These are phyloP conservation scores for Cyberlindnera saturnus DNA, from an alignment of 805 yeast species.

Conservation along the genomic window DNA sequence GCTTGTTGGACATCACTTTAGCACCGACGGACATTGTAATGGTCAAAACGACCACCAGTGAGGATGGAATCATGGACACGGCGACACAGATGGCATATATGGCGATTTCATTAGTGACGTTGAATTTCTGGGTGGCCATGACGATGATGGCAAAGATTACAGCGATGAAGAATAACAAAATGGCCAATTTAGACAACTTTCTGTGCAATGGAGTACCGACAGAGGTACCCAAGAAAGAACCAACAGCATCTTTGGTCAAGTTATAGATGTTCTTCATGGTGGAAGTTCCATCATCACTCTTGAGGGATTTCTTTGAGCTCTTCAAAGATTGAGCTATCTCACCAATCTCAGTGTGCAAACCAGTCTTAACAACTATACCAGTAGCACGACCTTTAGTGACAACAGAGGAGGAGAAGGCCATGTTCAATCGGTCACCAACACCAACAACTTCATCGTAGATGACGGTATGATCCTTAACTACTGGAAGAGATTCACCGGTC, in stretches of 20 bases:
- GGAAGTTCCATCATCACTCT: slow-evolving; percentile 35
- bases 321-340: slow-evolving; percentile 57
- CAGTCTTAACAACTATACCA: slow-evolving; percentile 65
- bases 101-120: slow-evolving; percentile 76
- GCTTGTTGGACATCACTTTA: slow-evolving; percentile 55
- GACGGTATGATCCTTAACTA: slow-evolving; percentile 44
- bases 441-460: slow-evolving; percentile 40
- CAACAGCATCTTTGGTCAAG: slow-evolving; percentile 49
- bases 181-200: slow-evolving; percentile 70
- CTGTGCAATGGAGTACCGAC: slow-evolving; percentile 81
- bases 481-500: slow-evolving; percentile 63
- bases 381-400: slow-evolving; percentile 72
- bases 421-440: slow-evolving; percentile 68
- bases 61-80: slow-evolving; percentile 76
- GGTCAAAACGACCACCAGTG: slow-evolving; percentile 74
- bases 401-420: slow-evolving; percentile 64
- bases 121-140: slow-evolving; percentile 75
- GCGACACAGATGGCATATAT: slow-evolving; percentile 83
- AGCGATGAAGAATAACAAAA: slow-evolving; percentile 64
- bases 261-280: slow-evolving; percentile 28
- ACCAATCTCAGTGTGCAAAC: slow-evolving; percentile 69
- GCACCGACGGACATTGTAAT: slow-evolving; percentile 84
- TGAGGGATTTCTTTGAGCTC: slow-evolving; percentile 36
- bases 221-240: slow-evolving; percentile 67
- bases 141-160: slow-evolving; percentile 83